phyloP scores from a whole-genome alignment of 768 basidiomycete species.

The Hygrophoropsis aurantiaca region DNA sequence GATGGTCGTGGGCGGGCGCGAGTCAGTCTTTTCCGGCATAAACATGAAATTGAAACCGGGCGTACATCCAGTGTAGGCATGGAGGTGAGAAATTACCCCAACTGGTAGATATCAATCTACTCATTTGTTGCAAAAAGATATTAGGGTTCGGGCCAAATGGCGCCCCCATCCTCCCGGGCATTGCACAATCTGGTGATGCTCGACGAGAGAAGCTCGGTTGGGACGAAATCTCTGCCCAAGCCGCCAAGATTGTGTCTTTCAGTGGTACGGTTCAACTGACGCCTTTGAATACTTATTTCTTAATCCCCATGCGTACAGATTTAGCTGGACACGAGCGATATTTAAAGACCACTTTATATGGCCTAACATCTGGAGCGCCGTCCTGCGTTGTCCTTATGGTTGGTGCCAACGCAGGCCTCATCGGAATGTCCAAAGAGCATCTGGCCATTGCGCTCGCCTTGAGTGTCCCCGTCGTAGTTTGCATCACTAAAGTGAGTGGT shows the following conservation, averaged over 20 bases:
- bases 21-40: constrained; percentile 90
- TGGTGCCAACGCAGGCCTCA: constrained; percentile 90
- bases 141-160: constrained; percentile 83
- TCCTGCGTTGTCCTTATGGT: constrained; percentile 92
- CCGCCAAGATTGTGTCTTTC: constrained; percentile 93
- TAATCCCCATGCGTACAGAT: constrained; percentile 48
- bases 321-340: constrained; percentile 95
- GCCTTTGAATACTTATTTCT: not conserved
- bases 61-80: constrained; percentile 95
- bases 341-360: constrained; percentile 91
- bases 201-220: constrained; percentile 89
- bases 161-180: constrained; percentile 73
- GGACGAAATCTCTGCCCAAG: constrained; percentile 90
- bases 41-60: constrained; percentile 96
- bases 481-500: constrained; percentile 83
- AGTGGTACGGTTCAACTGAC: constrained; percentile 53
- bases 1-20: constrained; percentile 83
- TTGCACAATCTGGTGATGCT: constrained; percentile 51
- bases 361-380: constrained; percentile 90
- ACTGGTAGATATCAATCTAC: not conserved
- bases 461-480: constrained; percentile 89
- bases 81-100: constrained; percentile 61
- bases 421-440: constrained; percentile 95
- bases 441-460: constrained; percentile 92
- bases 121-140: constrained; percentile 51